These are phyloP conservation scores for Paracoccidioides lutzii DNA, from an alignment of 2,329 filamentous ascomycete genomes.

Conservation along the genomic window DNA sequence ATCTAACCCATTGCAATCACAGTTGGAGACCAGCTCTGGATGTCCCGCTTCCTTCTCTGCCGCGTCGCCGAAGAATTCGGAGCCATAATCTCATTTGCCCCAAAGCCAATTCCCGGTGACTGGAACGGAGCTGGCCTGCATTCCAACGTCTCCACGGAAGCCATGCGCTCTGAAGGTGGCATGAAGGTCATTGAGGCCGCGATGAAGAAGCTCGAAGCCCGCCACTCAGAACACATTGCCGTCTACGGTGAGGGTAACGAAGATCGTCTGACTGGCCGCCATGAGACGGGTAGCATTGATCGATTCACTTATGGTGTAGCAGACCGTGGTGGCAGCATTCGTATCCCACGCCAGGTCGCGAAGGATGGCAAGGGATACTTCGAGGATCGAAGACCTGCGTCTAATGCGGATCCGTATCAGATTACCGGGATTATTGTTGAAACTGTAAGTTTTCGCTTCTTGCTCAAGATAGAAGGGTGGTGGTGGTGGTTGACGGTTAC, in stretches of 20 bases:
- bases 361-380: slow-evolving; percentile 92
- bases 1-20: slow-evolving; percentile 16
- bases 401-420: slow-evolving; percentile 79
- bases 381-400: slow-evolving; percentile 70
- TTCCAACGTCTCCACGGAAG: slow-evolving; percentile 82
- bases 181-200: slow-evolving; percentile 88
- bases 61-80: slow-evolving; percentile 94
- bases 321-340: slow-evolving; percentile 88
- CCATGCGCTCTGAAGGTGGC: slow-evolving; percentile 81
- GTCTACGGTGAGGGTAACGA: slow-evolving; percentile 96
- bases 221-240: slow-evolving; percentile 73
- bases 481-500: too few species aligned
- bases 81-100: slow-evolving; percentile 85
- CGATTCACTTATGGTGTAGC: slow-evolving; percentile 88
- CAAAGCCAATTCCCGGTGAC: slow-evolving; percentile 89
- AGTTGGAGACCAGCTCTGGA: slow-evolving; percentile 96
- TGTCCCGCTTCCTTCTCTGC: slow-evolving; percentile 77
- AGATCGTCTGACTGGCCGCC: slow-evolving; percentile 76
- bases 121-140: slow-evolving; percentile 96
- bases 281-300: slow-evolving; percentile 92
- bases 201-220: slow-evolving; percentile 69
- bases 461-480: too few species aligned
- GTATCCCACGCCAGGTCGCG: slow-evolving; percentile 74
- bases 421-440: slow-evolving; percentile 70
- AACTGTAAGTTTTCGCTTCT: slow-evolving; percentile 34